phyloP scores from a whole-genome alignment of 2,329 filamentous ascomycete genomes.

The Colletotrichum musicola region DNA sequence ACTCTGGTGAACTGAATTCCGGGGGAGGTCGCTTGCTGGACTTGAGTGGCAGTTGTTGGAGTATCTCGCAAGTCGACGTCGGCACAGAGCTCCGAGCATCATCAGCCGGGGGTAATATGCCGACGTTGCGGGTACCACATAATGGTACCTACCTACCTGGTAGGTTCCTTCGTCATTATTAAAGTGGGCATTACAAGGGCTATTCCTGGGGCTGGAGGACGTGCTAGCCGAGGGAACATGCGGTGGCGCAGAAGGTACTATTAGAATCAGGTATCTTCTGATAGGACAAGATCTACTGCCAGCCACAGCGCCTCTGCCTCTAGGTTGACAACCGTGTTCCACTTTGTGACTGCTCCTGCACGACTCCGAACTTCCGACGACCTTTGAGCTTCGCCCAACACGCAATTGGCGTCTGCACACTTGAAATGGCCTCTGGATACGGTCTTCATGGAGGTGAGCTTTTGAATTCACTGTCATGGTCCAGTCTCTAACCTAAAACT shows the following conservation, averaged over 20 bases:
- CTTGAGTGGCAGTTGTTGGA: not conserved
- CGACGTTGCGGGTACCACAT: too few relatives aligned
- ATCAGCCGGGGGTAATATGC: not conserved
- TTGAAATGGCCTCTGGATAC: conserved; percentile 82
- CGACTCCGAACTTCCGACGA: conserved; percentile 18
- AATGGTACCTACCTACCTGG: not conserved
- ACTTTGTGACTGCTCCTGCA: conserved; percentile 20
- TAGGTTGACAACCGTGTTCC: conserved; percentile 11
- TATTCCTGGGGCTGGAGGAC: conserved; percentile 1
- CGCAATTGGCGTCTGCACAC: conserved; percentile 45
- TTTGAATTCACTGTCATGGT: not conserved
- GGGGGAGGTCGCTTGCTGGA: not conserved
- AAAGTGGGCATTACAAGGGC: conserved; percentile 12
- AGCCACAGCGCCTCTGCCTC: conserved; percentile 29
- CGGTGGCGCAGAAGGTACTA: not conserved
- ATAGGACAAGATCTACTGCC: conserved; percentile 27
- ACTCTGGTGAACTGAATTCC: not conserved
- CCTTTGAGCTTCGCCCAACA: conserved; percentile 36
- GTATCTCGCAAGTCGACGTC: conserved; percentile 3
- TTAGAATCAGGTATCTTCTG: conserved; percentile 30
- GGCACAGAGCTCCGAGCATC: conserved; percentile 18
- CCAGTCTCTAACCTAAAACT: conserved; percentile 41
- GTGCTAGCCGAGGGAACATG: conserved; percentile 23
- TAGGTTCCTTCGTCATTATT: conserved; percentile 27
- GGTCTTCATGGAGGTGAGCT: conserved; percentile 81